These are phyloP conservation scores for Solanum bulbocastanum DNA, from an alignment of 257 asterid genomes.

Conservation along the genomic window DNA sequence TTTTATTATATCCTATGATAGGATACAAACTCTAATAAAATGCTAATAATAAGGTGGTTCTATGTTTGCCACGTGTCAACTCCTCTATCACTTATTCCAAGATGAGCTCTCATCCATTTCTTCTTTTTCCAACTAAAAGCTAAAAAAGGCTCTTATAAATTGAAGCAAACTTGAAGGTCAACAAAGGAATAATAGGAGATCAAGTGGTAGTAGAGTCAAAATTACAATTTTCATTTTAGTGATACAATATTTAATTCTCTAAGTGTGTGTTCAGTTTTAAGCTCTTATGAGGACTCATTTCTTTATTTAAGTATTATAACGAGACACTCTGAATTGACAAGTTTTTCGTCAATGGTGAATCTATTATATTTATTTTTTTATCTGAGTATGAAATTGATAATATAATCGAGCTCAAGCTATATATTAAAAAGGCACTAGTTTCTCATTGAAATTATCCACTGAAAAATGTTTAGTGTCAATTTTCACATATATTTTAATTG, in stretches of 20 bases:
- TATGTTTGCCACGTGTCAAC: conserved; percentile 13
- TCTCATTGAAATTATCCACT: background rate
- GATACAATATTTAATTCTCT: background rate
- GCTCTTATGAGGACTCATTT: too few relatives aligned
- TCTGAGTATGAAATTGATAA: too few relatives aligned
- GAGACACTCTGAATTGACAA: background rate
- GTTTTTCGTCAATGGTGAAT: background rate
- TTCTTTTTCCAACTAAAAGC: background rate
- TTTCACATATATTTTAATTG: background rate
- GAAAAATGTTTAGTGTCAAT: too few relatives aligned
- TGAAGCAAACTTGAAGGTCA: background rate
- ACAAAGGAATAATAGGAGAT: background rate
- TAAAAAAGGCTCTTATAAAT: background rate
- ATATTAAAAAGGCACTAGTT: too few relatives aligned
- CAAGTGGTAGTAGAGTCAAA: background rate
- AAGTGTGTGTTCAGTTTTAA: too few relatives aligned
- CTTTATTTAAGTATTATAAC: background rate
- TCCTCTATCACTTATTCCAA: conserved; percentile 14
- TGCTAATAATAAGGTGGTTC: background rate
- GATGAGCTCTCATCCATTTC: conserved; percentile 6
- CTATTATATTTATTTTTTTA: too few relatives aligned
- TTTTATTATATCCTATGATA: background rate
- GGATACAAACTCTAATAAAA: background rate
- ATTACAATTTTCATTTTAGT: background rate
- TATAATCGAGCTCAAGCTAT: too few relatives aligned